Evolutionary conservation across 805 yeast genomes (phyloP), one percentile per base, ranked within the genome.

Genomic region (Henningerozyma blattae): DNA sequence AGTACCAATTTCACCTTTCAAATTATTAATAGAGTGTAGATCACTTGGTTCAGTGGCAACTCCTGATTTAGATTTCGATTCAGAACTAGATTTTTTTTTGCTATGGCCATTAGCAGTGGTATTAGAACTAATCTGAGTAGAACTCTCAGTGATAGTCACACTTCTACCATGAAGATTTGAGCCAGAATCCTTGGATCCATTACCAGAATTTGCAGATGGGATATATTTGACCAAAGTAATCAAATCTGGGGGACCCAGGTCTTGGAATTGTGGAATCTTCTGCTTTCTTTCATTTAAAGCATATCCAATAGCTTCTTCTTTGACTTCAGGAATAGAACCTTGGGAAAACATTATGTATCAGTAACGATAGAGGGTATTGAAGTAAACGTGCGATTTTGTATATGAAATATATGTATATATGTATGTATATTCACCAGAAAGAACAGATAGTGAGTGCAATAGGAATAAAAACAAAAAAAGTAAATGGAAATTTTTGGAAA

Each of bases 201-300:
- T 12, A 24, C 15, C n/a, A 24, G 12, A 10, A 7, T 9, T 10
- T 9, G 15, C 27, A 10, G 54, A 46, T 10, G 50, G 52, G 12
- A 48, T 30, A 48, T 64, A 42, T 56, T 59, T 56, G 27, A 51
- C 43, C 35, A 56, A 22, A 3, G 56, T 51, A 36, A 75, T 71
- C 54, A 71, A 58, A 56, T 72, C 85, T 27, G 79, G 82, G 9
- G 86, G 82, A 10, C 93, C 93, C 36, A 82, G 54, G 40, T 80
- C 87, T 34, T 56, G 62, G 39, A 79, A 73, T 27, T 70, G 61
- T 31, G 67, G 67, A 30, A 81, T 57, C 43, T 79, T 68, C 25
- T 70, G 56, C 3, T 80, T 70, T 45, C 93, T 64, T 48, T 77
- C 85, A 34, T 69, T 68, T 30, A 80, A 50, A 9, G 85, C 74